Evolutionary conservation across 495 filamentous ascomycete species (phyloP), one percentile per base, ranked within the genome.

Genomic region (Aspergillus asperescens): DNA sequence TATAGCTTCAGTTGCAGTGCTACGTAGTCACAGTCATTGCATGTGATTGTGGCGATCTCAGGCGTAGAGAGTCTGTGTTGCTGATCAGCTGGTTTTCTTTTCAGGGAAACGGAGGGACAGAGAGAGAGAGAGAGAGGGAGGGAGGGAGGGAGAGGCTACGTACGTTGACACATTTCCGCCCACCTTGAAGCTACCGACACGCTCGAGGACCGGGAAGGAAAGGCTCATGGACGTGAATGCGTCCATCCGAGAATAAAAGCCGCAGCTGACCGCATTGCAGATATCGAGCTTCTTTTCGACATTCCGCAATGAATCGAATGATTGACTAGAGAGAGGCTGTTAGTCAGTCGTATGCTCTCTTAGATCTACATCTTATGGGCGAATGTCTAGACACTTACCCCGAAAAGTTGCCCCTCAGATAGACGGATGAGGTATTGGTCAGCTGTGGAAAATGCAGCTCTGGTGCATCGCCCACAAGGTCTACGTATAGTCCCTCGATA

Each of bases 1-100:
- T 42, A 42, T 19, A 42, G 39, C 39, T 24, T 42, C 16, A 42
- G 39, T 3, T 42, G 39, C 22, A 42, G 39, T 27, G 39, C 39
- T 15, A 12, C 39, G 20, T 20, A 42, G 39, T 42, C 39, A n/a
- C 39, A 42, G 3, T 42, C 39, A 3, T 25, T 24, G 39, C 39
- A 42, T 24, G 39, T 42, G 22, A 42, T 20, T 10, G 39, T 24
- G 8, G 9, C 25, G 19, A 42, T 7, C n/a, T 42, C 39, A 24
- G 39, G 39, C 13, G 20, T 20, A 3, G 39, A 42, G 9, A 42
- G 20, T 4, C 39, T 42, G 19, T 42, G n/a, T 7, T 7, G 5
- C 15, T 8, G 20, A 42, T 42, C 3, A 42, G 39, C 22, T 12
- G 4, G 13, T 42, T 12, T 20, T 24, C 20, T 40, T 40, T n/a